These are phyloP conservation scores for Alternaria ethzedia DNA, from an alignment of 2,329 filamentous ascomycete genomes.

Conservation along the genomic window DNA sequence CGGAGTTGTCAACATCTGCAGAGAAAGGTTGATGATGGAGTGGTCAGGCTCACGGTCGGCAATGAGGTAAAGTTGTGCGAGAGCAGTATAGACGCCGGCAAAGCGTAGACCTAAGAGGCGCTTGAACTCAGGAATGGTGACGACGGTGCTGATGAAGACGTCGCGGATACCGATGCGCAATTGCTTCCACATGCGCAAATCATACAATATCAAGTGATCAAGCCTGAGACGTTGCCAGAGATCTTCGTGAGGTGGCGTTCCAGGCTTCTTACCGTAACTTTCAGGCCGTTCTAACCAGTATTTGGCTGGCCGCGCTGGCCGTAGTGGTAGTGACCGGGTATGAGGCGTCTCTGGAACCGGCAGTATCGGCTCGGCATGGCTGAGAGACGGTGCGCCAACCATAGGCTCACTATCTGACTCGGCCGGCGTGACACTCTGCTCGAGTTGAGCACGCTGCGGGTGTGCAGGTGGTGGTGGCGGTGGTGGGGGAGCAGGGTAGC, in stretches of 20 bases:
- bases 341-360: conserved; percentile 82
- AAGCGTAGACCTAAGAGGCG: conserved; percentile 91
- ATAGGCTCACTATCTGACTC: conserved; percentile 76
- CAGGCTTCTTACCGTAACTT: conserved; percentile 68
- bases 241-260: conserved; percentile 78
- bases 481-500: conserved; percentile 67
- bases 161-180: conserved; percentile 88
- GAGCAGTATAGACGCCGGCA: conserved; percentile 88
- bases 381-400: conserved; percentile 62
- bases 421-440: conserved; percentile 70
- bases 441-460: conserved; percentile 52
- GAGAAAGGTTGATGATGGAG: conserved; percentile 95
- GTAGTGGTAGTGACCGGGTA: conserved; percentile 51
- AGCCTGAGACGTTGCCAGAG: conserved; percentile 87
- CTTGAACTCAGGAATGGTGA: conserved; percentile 96
- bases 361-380: conserved; percentile 69
- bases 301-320: conserved; percentile 69
- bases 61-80: conserved; percentile 94
- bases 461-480: conserved; percentile 21
- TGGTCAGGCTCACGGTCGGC: conserved; percentile 96
- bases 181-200: conserved; percentile 96
- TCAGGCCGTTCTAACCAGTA: conserved; percentile 88
- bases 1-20: conserved; percentile 95
- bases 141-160: conserved; percentile 94
- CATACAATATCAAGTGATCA: conserved; percentile 94